These are phyloP conservation scores for Cunninghamia lanceolata DNA, from an alignment of 75 land plant genomes.

Conservation along the genomic window DNA sequence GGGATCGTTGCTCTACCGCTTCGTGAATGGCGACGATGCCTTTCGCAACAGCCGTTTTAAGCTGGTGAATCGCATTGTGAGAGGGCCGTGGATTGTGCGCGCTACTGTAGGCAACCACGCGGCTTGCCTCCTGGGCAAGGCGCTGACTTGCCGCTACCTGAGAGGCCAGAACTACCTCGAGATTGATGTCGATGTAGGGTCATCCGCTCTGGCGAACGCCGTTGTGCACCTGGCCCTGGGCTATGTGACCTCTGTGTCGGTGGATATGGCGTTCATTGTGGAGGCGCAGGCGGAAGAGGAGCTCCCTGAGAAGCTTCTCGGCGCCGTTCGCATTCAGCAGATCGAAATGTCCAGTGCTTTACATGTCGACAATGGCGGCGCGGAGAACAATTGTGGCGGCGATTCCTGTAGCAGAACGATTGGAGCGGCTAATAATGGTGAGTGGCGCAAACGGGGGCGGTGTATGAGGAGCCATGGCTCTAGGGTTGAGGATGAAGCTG, in stretches of 20 bases:
- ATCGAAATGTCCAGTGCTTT: slow-evolving; percentile 83
- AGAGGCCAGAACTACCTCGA: slow-evolving; percentile 77
- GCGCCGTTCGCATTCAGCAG: slow-evolving; percentile 83
- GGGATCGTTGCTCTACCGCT: slow-evolving; percentile 60
- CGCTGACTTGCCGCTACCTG: slow-evolving; percentile 67
- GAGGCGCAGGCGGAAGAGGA: slow-evolving; percentile 91
- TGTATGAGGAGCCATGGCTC: neutral
- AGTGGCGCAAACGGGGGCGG: neutral
- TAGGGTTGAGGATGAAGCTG: neutral
- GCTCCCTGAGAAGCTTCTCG: slow-evolving; percentile 77
- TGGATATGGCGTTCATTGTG: slow-evolving; percentile 89
- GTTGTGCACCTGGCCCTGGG: slow-evolving; percentile 79
- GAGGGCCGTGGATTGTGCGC: slow-evolving; percentile 91
- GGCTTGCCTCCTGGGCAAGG: slow-evolving; percentile 83
- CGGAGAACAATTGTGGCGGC: neutral
- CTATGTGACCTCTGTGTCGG: slow-evolving; percentile 64
- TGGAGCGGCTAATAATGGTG: neutral
- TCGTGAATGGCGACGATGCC: slow-evolving; percentile 78
- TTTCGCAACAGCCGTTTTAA: slow-evolving; percentile 84
- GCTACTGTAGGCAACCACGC: slow-evolving; percentile 80
- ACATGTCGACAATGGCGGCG: slow-evolving; percentile 25
- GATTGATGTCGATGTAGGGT: slow-evolving; percentile 87
- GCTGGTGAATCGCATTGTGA: slow-evolving; percentile 81
- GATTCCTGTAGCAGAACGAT: neutral
- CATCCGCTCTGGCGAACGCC: slow-evolving; percentile 79